Conservation (phyloP, 495 filamentous ascomycete genomes). For the Filosporella fistucella region DNA sequence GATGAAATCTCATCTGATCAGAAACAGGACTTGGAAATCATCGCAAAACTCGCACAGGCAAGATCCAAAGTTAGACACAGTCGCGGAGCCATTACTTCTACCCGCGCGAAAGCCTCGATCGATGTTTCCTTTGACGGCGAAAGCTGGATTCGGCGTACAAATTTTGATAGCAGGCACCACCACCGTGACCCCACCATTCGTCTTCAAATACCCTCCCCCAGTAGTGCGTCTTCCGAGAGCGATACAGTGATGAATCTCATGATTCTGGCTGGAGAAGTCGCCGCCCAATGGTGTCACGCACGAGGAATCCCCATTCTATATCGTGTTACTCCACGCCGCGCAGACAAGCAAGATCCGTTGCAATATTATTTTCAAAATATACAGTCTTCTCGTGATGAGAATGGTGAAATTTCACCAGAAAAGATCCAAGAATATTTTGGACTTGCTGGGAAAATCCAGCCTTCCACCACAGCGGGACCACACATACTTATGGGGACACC, state of each 20-base stretch:
- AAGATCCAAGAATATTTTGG: constrained; percentile 31
- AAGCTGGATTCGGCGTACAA: background rate
- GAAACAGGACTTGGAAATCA: constrained; percentile 9
- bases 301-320: constrained; percentile 78
- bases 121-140: constrained; percentile 6
- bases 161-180: background rate
- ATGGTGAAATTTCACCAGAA: constrained; percentile 22
- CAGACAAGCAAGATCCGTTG: constrained; percentile 38
- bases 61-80: background rate
- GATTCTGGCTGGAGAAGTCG: constrained; percentile 70
- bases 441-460: constrained; percentile 46
- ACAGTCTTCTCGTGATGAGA: constrained; percentile 25
- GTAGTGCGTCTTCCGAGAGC: background rate
- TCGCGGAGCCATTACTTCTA: constrained; percentile 9
- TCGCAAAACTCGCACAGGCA: constrained; percentile 17
- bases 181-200: constrained; percentile 19
- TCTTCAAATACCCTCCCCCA: background rate
- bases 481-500: constrained; percentile 60
- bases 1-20: constrained; percentile 8
- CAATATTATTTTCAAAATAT: constrained; percentile 24
- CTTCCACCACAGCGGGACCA: constrained; percentile 44
- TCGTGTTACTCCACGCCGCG: constrained; percentile 60
- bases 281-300: constrained; percentile 66
- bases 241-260: constrained; percentile 56
- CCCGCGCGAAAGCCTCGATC: background rate